Evolutionary conservation across 352 stramenopile genomes (phyloP), one percentile per base, ranked within the genome.

Genomic region (Heterotrichella gracilis): DNA sequence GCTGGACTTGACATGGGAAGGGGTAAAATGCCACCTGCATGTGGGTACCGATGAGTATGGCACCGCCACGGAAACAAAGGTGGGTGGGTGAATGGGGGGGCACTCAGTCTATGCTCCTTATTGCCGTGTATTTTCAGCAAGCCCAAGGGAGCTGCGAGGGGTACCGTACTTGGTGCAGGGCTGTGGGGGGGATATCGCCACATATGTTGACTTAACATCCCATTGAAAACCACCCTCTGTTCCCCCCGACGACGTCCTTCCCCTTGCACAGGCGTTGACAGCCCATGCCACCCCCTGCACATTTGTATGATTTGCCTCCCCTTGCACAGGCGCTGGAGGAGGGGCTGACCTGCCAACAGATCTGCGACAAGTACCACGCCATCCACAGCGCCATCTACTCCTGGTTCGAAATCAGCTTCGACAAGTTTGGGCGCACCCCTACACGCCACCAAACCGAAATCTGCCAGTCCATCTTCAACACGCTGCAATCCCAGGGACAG

Each of bases 381-480:
- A 70, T 74, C n/a, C 71, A 74, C 67, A 20, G 25, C 21, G 24
- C 24, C 22, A 53, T 75, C 25, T 75, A 75, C 68, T 32, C 74
- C 17, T 75, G 72, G 72, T 75, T 75, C 25, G 72, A 75, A 23
- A 53, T 75, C 13, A 22, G 42, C 32, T 75, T 75, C 42, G 72
- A 75, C 66, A 32, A 70, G 24, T 75, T 75, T 25, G 72, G 72
- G 3, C 70, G 72, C 25, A 75, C 72, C 3, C n/a, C n/a, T n/a
- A n/a, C n/a, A n/a, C 71, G 53, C 17, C 64, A 39, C n/a, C 73
- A 75, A 76, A 89, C 86, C 72, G 75, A 80, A 69, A 89, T 89
- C 74, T 81, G 78, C 25, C 83, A 87, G 73, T 84, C 81, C 77
- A 80, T 90, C 25, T 90, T 89, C 76, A 81, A 85, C 74, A 75